Conservation (phyloP, 768 basidiomycete species). For the Lactarius vividus region DNA sequence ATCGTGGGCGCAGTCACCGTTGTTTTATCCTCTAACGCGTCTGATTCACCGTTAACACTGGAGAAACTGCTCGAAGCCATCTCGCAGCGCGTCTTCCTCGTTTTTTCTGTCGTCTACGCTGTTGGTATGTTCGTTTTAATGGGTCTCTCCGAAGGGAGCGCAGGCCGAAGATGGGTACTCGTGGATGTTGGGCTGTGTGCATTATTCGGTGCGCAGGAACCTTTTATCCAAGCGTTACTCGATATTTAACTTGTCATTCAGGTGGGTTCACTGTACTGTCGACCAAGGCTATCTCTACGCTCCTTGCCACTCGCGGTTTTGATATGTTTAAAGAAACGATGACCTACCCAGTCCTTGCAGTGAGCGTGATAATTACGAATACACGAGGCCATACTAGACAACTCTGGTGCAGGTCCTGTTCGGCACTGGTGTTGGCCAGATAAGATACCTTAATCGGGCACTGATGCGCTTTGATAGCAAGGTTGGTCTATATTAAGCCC, state of each 20-base stretch:
- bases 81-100: slow-evolving; percentile 65
- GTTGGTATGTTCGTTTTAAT: slow-evolving; percentile 55
- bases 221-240: not conserved
- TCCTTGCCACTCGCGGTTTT: slow-evolving; percentile 76
- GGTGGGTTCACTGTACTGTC: slow-evolving; percentile 94
- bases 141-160: slow-evolving; percentile 58
- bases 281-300: slow-evolving; percentile 87
- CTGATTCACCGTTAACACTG: slow-evolving; percentile 67
- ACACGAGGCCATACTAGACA: not conserved
- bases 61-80: slow-evolving; percentile 67
- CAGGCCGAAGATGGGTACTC: slow-evolving; percentile 68
- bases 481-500: slow-evolving; percentile 37
- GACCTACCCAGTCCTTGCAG: slow-evolving; percentile 75
- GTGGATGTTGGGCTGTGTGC: slow-evolving; percentile 90
- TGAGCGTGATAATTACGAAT: slow-evolving; percentile 38
- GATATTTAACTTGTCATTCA: not conserved
- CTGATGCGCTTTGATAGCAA: slow-evolving; percentile 93
- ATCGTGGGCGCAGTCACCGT: slow-evolving; percentile 90
- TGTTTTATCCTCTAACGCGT: slow-evolving; percentile 75
- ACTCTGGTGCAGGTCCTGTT: slow-evolving; percentile 53
- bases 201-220: slow-evolving; percentile 59
- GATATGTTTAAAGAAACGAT: slow-evolving; percentile 77
- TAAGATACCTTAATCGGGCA: slow-evolving; percentile 80
- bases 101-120: slow-evolving; percentile 67
- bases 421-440: slow-evolving; percentile 77